Evolutionary conservation across 495 filamentous ascomycete genomes (phyloP).

Genomic region (Cairneyella variabilis): DNA sequence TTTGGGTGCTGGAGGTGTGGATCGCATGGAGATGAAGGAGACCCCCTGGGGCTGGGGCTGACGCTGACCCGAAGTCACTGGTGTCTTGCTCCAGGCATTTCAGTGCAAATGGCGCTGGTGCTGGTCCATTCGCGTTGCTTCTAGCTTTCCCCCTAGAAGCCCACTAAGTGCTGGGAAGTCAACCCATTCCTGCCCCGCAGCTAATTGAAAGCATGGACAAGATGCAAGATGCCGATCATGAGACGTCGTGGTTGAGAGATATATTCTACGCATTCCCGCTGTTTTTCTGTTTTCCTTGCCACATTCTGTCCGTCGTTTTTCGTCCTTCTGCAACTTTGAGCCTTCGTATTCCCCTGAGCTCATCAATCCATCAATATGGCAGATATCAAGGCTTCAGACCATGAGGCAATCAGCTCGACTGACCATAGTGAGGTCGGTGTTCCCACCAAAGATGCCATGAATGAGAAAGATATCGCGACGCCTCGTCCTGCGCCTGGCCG

Average conservation of each 20-base stretch:
- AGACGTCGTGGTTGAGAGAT: not conserved
- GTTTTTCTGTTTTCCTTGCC: not conserved
- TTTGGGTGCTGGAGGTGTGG: no score
- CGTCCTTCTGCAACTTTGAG: not conserved
- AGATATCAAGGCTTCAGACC: slow-evolving; percentile 4
- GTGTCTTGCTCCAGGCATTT: no score
- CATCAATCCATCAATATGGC: slow-evolving; percentile 2
- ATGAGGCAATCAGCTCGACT: slow-evolving; percentile 16
- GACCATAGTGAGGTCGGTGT: not conserved
- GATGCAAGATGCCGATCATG: slow-evolving; percentile 4
- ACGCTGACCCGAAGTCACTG: no score
- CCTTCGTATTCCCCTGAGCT: not conserved
- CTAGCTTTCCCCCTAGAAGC: not conserved
- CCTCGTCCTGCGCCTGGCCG: not conserved
- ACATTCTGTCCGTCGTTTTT: not conserved
- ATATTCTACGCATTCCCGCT: not conserved
- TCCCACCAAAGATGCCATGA: not conserved
- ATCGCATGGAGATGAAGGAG: no score
- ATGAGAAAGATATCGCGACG: slow-evolving; percentile 10
- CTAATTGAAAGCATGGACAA: no score
- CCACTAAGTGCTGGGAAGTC: no score
- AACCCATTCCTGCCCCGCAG: not conserved
- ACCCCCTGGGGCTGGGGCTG: no score
- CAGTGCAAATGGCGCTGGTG: no score
- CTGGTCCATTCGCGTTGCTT: no score